Evolutionary conservation across 169 alveolate species (phyloP).

Genomic region (Eimeria nieschulzi): DNA sequence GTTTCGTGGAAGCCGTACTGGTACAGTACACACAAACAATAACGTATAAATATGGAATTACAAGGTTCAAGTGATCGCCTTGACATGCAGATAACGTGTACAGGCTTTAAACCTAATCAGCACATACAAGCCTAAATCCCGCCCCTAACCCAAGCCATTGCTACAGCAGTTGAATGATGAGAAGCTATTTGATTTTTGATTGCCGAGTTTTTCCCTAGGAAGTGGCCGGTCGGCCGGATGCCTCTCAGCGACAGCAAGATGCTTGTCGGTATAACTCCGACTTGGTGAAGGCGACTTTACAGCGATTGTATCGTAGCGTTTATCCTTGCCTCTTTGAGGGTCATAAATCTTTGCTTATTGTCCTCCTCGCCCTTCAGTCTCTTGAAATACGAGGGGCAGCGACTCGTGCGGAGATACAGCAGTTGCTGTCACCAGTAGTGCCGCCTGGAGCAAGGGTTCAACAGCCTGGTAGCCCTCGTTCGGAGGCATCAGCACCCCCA

Average conservation of each 20-base stretch:
- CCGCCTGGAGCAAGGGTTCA: neutral
- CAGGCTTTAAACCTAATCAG: too few relatives aligned
- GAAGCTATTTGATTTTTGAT: too few relatives aligned
- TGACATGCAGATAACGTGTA: too few relatives aligned
- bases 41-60: neutral
- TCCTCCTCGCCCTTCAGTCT: slow-evolving; percentile 87
- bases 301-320: slow-evolving; percentile 83
- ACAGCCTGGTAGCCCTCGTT: neutral
- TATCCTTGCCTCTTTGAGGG: slow-evolving; percentile 89
- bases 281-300: slow-evolving; percentile 33
- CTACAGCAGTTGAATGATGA: too few relatives aligned
- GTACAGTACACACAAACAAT: slow-evolving; percentile 10
- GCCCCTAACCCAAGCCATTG: too few relatives aligned
- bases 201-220: neutral
- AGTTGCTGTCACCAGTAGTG: slow-evolving; percentile 39
- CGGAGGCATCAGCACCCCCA: neutral
- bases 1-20: slow-evolving; percentile 87
- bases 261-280: slow-evolving; percentile 22
- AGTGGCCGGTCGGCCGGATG: slow-evolving; percentile 35
- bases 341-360: slow-evolving; percentile 90
- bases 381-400: slow-evolving; percentile 79
- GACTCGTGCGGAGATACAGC: slow-evolving; percentile 43
- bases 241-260: slow-evolving; percentile 21
- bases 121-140: too few relatives aligned
- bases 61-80: too few relatives aligned